Evolutionary conservation across 768 basidiomycete species (phyloP).

Genomic region (Pleurotus giganteus): DNA sequence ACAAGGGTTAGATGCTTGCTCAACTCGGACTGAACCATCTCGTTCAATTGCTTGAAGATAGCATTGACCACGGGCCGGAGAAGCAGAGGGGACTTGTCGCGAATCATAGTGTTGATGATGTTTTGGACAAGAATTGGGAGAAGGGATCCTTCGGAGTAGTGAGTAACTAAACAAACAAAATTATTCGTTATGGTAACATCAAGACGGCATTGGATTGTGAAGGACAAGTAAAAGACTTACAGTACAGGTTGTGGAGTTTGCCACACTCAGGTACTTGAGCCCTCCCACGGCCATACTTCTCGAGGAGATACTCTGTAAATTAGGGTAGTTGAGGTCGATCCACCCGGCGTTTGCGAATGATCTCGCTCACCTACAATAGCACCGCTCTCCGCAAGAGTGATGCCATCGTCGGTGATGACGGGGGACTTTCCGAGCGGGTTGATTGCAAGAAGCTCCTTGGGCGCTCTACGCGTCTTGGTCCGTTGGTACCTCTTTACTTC

Average conservation of each 20-base stretch:
- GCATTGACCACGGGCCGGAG: conserved; percentile 30
- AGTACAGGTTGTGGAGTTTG: conserved; percentile 36
- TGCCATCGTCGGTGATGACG: conserved; percentile 43
- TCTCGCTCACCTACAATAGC: conserved; percentile 38
- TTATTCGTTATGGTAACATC: not conserved
- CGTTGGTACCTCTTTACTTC: conserved; percentile 40
- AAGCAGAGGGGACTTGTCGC: conserved; percentile 30
- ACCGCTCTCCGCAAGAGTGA: conserved; percentile 36
- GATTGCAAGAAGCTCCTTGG: conserved; percentile 32
- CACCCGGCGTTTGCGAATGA: too few relatives aligned
- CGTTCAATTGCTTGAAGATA: conserved; percentile 26
- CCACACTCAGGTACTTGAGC: conserved; percentile 23
- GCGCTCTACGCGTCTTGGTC: conserved; percentile 27
- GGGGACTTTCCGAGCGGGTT: conserved; percentile 48
- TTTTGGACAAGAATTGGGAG: conserved; percentile 38
- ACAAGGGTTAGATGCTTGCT: conserved; percentile 27
- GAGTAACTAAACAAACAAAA: conserved; percentile 24
- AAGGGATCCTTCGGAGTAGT: conserved; percentile 40
- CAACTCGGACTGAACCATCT: conserved; percentile 25
- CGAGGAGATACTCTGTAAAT: conserved; percentile 38
- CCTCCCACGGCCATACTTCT: conserved; percentile 35
- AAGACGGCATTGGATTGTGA: not conserved
- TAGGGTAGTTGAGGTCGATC: not conserved
- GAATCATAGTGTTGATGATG: conserved; percentile 28
- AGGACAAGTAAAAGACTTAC: conserved; percentile 17